Evolutionary conservation across 140 eudicot species (phyloP), one percentile per base, ranked within the genome.

Genomic region (Bidens hawaiensis): DNA sequence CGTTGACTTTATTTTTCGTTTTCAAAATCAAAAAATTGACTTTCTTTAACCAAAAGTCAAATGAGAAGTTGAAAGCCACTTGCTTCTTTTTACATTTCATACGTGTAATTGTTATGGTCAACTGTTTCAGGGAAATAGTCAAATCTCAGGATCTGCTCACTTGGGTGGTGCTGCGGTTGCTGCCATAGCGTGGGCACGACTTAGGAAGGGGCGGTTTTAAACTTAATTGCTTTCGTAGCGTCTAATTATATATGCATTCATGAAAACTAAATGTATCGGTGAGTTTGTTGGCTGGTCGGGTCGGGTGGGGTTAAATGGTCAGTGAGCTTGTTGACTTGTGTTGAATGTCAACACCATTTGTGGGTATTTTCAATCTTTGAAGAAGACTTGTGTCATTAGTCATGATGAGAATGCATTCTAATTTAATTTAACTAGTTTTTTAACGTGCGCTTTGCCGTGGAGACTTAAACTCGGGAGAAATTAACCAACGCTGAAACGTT

Each of bases 91-190:
- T 7, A 3, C 48, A 60, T 21, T 16, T 3, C 27, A 33, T 19
- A 28, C 38, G 33, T 38, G 30, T 19, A 64, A n/a, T 3, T 47
- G 54, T 28, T 46, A 18, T 43, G 47, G 18, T 66, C 12, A 22
- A 58, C 2, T 61, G 45, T 72, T 24, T 68, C 91, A 90, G 97
- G 97, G 97, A 59, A 82, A 87, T 65, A 54, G 53, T 49, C 72
- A 55, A 73, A 56, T 84, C 11, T 87, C 96, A 2, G 97, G 96
- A 70, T 78, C 97, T 9, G 90, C 88, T 51, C 96, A 90, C 47
- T 70, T 90, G 83, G 97, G 97, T 36, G 96, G 96, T 47, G 97
- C 96, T 58, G 70, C 73, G 5, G 94, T 87, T 59, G 94, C 91
- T 49, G 96, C 88, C 15, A 4, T 82, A 4, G 83, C 91, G 6